Evolutionary conservation across 495 filamentous ascomycete species (phyloP).

Genomic region (Penicillium desertorum): DNA sequence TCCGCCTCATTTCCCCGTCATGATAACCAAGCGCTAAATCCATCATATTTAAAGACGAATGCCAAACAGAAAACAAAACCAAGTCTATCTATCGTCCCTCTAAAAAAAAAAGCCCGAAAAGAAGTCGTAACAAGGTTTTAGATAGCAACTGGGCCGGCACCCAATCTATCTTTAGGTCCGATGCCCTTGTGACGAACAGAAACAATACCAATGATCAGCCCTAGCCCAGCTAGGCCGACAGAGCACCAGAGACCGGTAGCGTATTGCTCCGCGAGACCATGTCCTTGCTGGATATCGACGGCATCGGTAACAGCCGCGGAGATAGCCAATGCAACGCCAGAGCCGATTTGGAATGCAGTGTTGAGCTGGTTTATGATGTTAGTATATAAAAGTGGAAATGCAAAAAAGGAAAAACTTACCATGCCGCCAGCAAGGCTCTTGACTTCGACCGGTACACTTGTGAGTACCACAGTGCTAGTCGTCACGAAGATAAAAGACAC

Average conservation of each 20-base stretch:
- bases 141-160: slow-evolving; percentile 24
- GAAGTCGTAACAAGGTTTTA: slow-evolving; percentile 12
- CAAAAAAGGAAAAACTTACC: slow-evolving; percentile 17
- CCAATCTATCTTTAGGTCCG: slow-evolving; percentile 31
- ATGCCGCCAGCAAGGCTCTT: slow-evolving; percentile 40
- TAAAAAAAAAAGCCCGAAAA: not conserved
- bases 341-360: slow-evolving; percentile 43
- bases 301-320: slow-evolving; percentile 38
- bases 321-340: slow-evolving; percentile 38
- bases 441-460: slow-evolving; percentile 36
- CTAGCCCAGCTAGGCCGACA: slow-evolving; percentile 33
- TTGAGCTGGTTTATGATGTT: slow-evolving; percentile 27
- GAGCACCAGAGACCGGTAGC: slow-evolving; percentile 42
- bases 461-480: slow-evolving; percentile 37
- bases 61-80: not conserved
- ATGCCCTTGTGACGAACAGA: slow-evolving; percentile 33
- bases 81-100: slow-evolving; percentile 6
- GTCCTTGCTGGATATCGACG: slow-evolving; percentile 36
- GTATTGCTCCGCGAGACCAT: slow-evolving; percentile 34
- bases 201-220: slow-evolving; percentile 31
- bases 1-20: not conserved
- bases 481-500: slow-evolving; percentile 42
- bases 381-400: slow-evolving; percentile 4
- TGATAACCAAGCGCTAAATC: not conserved
- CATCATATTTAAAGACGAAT: not conserved